Base-by-base conservation (phyloP, 441 rosid genomes). In the Pelargonium myrrhifolium region DNA sequence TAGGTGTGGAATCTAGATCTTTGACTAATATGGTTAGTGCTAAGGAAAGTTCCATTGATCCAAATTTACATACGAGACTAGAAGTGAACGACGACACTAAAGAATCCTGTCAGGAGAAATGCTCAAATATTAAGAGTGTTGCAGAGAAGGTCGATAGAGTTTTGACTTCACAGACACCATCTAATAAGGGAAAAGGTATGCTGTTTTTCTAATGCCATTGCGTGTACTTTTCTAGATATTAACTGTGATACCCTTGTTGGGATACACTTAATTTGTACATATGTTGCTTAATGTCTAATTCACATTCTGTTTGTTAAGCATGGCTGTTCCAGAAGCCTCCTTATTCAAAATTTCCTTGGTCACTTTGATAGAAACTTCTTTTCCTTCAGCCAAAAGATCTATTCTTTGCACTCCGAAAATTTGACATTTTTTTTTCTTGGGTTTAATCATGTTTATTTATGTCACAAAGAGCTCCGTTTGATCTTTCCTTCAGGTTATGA, bases 151-250 rank as follows among this genome's bases (percentile, higher is more conserved):
- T 79, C 75, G 84, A 83, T 65, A 84, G 79, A 67, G 65, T 64
- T 67, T 65, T 72, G 40, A 74, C 83, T 31, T 76, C 75, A 3
- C 83, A 79, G 67, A 70, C 79, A 61, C 79, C 84, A 40, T 64
- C 77, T 37, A 73, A 68, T 73, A 79, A 77, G 69, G 85, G 71
- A 37, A 83, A 81, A 17, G 17, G 98, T 94, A 83, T 79, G 92
- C 72, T 66, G 11, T 59, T 70, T 28, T 74, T 64, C 62, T 15
- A 47, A 65, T 8, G 22, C 28, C 9, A 49, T 39, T 14, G 42
- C 62, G 20, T 39, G 58, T 55, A 68, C 45, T 49, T 14, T 14
- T 11, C 56, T 49, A 49, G 56, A 15, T 49, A n/a, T n/a, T n/a
- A n/a, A 12, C 17, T 14, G 56, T 49, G 56, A 49, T n/a, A n/a